Evolutionary conservation across 108 stramenopile species (phyloP).

Genomic region (Pseudonitzschia delicatissima): DNA sequence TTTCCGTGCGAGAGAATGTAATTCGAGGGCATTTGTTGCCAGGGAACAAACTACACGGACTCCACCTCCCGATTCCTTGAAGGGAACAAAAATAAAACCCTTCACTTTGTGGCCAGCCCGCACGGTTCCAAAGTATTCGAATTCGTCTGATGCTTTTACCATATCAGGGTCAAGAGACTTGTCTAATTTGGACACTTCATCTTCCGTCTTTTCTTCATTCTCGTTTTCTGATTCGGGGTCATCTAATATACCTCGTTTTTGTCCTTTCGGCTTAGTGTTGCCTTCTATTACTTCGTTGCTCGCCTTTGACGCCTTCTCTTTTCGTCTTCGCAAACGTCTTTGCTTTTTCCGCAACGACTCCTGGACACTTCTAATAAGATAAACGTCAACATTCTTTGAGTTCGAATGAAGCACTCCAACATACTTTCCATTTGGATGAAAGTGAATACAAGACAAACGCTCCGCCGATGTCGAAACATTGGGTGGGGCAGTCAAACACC

Average conservation of each 20-base stretch:
- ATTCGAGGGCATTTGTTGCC: slow-evolving; percentile 89
- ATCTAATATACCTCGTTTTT: slow-evolving; percentile 76
- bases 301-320: slow-evolving; percentile 57
- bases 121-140: slow-evolving; percentile 81
- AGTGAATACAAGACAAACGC: slow-evolving; percentile 63
- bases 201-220: slow-evolving; percentile 4
- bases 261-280: slow-evolving; percentile 17
- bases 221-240: slow-evolving; percentile 63
- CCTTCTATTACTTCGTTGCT: slow-evolving; percentile 27
- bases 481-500: slow-evolving; percentile 60
- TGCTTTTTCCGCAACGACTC: slow-evolving; percentile 83
- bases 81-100: slow-evolving; percentile 66
- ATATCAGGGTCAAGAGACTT: slow-evolving; percentile 41
- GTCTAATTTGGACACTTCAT: slow-evolving; percentile 7
- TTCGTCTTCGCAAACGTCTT: slow-evolving; percentile 65
- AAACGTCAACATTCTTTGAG: slow-evolving; percentile 80
- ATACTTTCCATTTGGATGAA: slow-evolving; percentile 70
- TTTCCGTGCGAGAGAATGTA: slow-evolving; percentile 57
- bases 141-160: slow-evolving; percentile 88
- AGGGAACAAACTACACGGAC: slow-evolving; percentile 80
- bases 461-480: slow-evolving; percentile 60
- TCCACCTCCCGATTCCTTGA: slow-evolving; percentile 54
- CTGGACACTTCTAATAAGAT: slow-evolving; percentile 55
- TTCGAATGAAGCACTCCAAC: slow-evolving; percentile 72
- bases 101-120: slow-evolving; percentile 82